Percentiles rank a stretch among this genome's conserved stretches.
Conservation (phyloP, 2,329 filamentous ascomycete genomes). For the Diaporthe sp. region DNA sequence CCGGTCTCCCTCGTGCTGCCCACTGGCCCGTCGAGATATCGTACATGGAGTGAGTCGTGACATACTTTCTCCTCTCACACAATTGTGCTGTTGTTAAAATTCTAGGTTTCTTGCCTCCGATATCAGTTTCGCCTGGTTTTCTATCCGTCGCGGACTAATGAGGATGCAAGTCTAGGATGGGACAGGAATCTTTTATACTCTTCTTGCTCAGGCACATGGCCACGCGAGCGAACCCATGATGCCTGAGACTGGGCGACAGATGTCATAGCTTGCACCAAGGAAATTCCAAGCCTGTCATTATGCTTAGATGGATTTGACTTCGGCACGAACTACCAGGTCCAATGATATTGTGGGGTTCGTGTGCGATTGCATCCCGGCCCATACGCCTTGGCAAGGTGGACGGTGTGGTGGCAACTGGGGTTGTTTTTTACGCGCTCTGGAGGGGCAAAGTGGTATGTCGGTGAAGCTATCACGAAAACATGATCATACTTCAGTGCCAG, state of each 20-base stretch:
- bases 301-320: constrained; percentile 29
- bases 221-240: neutral
- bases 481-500: constrained; percentile 27
- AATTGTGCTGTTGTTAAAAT: no score
- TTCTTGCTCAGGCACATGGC: neutral
- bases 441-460: neutral
- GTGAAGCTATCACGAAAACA: constrained; percentile 25
- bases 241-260: neutral
- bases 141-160: neutral
- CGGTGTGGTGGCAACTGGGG: neutral
- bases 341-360: neutral
- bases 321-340: constrained; percentile 26
- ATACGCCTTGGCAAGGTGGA: constrained; percentile 21
- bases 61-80: neutral
- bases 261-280: constrained; percentile 8
- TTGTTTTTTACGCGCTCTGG: neutral
- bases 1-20: constrained; percentile 10
- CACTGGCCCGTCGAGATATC: neutral
- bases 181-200: neutral
- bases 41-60: neutral
- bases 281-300: constrained; percentile 28
- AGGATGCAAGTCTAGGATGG: neutral
- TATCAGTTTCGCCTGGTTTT: constrained; percentile 22
- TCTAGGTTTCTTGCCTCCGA: neutral
- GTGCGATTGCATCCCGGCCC: neutral